Evolutionary conservation across 1,139 yeast genomes (phyloP).

Genomic region (Pichia sp.): DNA sequence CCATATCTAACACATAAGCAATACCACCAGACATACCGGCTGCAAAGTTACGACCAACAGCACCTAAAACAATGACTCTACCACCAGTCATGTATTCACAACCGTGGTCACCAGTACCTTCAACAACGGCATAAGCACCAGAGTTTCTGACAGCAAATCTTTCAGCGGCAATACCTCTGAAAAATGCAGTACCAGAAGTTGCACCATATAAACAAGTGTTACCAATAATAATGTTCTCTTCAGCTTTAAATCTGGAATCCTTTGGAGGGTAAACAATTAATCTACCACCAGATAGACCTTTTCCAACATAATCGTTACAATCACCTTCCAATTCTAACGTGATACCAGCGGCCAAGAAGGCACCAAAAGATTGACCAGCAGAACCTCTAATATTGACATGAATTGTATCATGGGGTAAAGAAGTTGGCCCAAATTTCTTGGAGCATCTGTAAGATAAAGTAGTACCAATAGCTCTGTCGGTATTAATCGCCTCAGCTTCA

Average conservation of each 20-base stretch:
- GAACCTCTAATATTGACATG: conserved; percentile 88
- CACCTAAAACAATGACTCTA: conserved; percentile 85
- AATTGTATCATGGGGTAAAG: conserved; percentile 92
- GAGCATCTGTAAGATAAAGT: conserved; percentile 92
- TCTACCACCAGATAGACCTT: conserved; percentile 95
- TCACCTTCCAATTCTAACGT: conserved; percentile 96
- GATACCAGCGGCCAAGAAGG: conserved; percentile 92
- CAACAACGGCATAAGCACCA: conserved; percentile 95
- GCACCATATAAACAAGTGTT: conserved; percentile 98
- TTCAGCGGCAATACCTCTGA: conserved; percentile 97
- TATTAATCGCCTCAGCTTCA: conserved; percentile 87
- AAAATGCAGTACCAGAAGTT: conserved; percentile 87
- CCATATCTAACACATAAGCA: conserved; percentile 92
- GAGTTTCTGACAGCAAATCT: conserved; percentile 98
- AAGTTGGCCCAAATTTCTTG: conserved; percentile 85
- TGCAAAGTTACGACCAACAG: conserved; percentile 92
- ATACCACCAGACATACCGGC: conserved; percentile 99
- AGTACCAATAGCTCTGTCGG: conserved; percentile 94
- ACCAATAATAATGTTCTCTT: conserved; percentile 94
- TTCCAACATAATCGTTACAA: conserved; percentile 96
- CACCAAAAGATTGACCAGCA: conserved; percentile 99
- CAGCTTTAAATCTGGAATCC: conserved; percentile 78
- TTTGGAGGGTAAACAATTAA: conserved; percentile 87
- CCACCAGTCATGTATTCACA: conserved; percentile 99
- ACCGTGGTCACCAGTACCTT: conserved; percentile 97